Base-by-base conservation (phyloP, 257 asterid species). In the Plantago elongata region DNA sequence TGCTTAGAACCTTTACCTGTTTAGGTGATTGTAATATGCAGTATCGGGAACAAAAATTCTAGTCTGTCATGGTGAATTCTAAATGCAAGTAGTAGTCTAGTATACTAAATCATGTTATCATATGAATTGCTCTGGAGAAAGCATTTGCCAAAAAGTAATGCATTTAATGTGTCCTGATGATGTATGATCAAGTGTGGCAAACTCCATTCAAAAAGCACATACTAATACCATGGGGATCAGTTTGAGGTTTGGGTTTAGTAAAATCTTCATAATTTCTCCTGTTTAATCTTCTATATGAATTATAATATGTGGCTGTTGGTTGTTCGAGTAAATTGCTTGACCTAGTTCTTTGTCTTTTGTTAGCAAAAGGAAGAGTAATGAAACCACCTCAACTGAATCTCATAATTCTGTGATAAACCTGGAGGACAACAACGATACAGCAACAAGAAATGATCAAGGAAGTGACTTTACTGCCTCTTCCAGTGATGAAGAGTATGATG, bases 281-380 rank as follows among this genome's bases (percentile, higher is more conserved):
- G 12, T 43, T 22, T 45, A 22, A 17, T 57, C 51, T 14, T 54
- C 10, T 49, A 7, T 34, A 47, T 3, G 51, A 13, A 17, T 34
- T 40, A 7, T 18, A 49, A 29, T 22, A 9, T 13, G 40, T 57
- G 63, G n/a, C 45, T 61, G 13, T 63, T 49, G 13, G 15, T 9
- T 60, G 57, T 51, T 45, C 48, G 51, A 37, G 55, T 46, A 51
- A 18, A 22, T 18, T 18, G 11, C 34, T 27, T 15, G 15, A 29
- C 9, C 18, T 7, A 54, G 17, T 18, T 5, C 3, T 9, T 54
- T 27, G 16, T 12, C 43, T 22, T 63, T 55, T 60, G 67, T 57
- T 62, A 90, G 97, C 77, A 79, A 77, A 63, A 70, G 77, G 79
- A 83, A 80, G 78, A 70, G 63, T 9, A 54, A 57, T 62, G 77